phyloP scores from a whole-genome alignment of 306 rosid genomes.

The Dicorynia guianensis region DNA sequence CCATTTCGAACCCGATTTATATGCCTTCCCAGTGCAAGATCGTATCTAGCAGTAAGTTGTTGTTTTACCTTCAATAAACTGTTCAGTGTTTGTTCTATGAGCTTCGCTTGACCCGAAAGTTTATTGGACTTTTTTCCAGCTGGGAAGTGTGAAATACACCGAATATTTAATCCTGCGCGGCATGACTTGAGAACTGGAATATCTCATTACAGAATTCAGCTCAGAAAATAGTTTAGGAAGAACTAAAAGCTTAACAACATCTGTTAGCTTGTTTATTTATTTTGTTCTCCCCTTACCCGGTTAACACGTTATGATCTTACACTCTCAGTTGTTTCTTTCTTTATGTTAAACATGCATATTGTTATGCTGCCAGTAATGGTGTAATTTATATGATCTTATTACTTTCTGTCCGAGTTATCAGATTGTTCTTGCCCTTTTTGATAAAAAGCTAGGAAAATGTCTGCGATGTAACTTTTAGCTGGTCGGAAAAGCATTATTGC shows the following conservation, averaged over 20 bases:
- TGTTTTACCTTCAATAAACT: neutral
- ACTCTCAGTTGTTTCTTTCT: neutral
- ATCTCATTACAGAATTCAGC: neutral
- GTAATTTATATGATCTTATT: neutral
- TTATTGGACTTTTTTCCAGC: neutral
- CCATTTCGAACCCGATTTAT: conserved; percentile 64
- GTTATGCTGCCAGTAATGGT: neutral
- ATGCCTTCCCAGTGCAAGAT: conserved; percentile 85
- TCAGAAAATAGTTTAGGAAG: conserved; percentile 4
- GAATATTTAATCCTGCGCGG: neutral
- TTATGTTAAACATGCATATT: neutral
- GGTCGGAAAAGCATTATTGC: neutral
- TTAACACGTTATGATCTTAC: neutral
- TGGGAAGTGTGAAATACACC: neutral
- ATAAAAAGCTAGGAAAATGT: neutral
- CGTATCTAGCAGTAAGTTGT: conserved; percentile 76
- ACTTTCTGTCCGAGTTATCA: neutral
- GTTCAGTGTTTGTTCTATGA: neutral
- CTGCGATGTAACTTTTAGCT: neutral
- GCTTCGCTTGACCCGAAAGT: conserved; percentile 16
- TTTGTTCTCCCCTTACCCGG: neutral
- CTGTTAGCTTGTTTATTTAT: neutral
- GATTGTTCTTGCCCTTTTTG: neutral
- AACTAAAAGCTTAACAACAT: neutral
- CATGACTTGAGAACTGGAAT: conserved; percentile 14